phyloP scores from a whole-genome alignment of 805 yeast genomes.

The Nakazawaea wickerhamii region DNA sequence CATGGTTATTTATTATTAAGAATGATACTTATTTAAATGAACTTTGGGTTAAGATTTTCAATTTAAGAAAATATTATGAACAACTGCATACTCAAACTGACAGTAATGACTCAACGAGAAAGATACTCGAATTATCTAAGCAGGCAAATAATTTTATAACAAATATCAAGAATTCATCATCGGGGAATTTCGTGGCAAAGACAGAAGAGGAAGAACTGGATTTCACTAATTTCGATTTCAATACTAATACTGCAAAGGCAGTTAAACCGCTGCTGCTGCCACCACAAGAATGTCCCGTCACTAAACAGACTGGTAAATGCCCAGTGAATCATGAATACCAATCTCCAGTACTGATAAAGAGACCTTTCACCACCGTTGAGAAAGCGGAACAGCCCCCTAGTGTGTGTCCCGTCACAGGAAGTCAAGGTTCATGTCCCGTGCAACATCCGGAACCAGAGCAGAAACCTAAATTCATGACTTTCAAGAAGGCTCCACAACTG shows the following conservation, averaged over 20 bases:
- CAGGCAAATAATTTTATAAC: constrained; percentile 11
- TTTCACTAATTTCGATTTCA: constrained; percentile 26
- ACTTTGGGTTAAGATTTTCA: constrained; percentile 39
- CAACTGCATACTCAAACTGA: constrained; percentile 27
- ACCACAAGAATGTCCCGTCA: constrained; percentile 4
- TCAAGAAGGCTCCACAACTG: constrained; percentile 3
- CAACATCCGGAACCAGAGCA: background rate
- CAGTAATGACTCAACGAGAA: constrained; percentile 25
- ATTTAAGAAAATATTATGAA: constrained; percentile 31
- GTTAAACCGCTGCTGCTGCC: background rate
- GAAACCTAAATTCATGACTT: constrained; percentile 3
- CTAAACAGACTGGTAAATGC: constrained; percentile 5
- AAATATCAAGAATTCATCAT: constrained; percentile 8
- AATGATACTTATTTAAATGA: constrained; percentile 53
- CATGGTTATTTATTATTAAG: constrained; percentile 55
- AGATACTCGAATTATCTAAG: constrained; percentile 20
- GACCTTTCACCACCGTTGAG: constrained; percentile 1
- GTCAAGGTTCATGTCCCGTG: constrained; percentile 6
- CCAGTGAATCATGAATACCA: constrained; percentile 1
- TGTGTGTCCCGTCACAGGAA: constrained; percentile 11
- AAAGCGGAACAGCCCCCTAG: background rate
- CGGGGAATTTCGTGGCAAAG: background rate
- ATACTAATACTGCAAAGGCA: constrained; percentile 3
- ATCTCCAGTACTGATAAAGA: constrained; percentile 8
- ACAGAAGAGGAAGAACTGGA: constrained; percentile 17